Percentiles rank a stretch among this genome's conserved stretches.
These are phyloP conservation scores for Spathaspora passalidarum DNA, from an alignment of 805 yeast species.

Conservation along the genomic window DNA sequence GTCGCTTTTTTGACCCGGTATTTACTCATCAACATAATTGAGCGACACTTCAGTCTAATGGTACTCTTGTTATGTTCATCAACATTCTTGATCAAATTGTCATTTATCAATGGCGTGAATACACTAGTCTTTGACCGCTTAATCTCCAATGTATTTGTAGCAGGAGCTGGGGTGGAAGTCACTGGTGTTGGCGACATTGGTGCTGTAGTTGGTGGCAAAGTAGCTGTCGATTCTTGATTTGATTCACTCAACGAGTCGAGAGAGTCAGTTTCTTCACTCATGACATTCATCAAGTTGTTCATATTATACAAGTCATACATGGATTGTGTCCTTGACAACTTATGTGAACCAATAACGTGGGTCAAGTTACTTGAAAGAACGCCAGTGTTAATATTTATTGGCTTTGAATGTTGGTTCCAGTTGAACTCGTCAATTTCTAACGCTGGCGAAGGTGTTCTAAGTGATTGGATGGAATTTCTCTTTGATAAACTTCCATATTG, in stretches of 20 bases:
- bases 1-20: not conserved
- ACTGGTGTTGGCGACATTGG: not conserved
- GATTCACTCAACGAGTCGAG: not conserved
- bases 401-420: slow-evolving; percentile 17
- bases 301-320: slow-evolving; percentile 26
- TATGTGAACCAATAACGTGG: slow-evolving; percentile 12
- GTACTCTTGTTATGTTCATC: slow-evolving; percentile 16
- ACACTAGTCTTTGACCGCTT: slow-evolving; percentile 23
- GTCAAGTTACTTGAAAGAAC: not conserved
- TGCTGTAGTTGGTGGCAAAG: not conserved
- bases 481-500: slow-evolving; percentile 17
- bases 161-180: not conserved
- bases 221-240: not conserved
- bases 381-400: slow-evolving; percentile 11
- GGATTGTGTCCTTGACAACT: slow-evolving; percentile 33
- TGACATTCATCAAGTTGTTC: slow-evolving; percentile 7
- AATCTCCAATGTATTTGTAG: slow-evolving; percentile 9
- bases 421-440: slow-evolving; percentile 29
- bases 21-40: slow-evolving; percentile 19
- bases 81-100: slow-evolving; percentile 15
- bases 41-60: slow-evolving; percentile 20
- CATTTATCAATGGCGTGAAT: slow-evolving; percentile 18
- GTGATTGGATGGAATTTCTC: slow-evolving; percentile 25
- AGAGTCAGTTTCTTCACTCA: slow-evolving; percentile 6
- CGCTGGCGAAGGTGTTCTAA: slow-evolving; percentile 37